These are phyloP conservation scores for Curvularia sp. DNA, from an alignment of 2,329 filamentous ascomycete genomes.

Conservation along the genomic window DNA sequence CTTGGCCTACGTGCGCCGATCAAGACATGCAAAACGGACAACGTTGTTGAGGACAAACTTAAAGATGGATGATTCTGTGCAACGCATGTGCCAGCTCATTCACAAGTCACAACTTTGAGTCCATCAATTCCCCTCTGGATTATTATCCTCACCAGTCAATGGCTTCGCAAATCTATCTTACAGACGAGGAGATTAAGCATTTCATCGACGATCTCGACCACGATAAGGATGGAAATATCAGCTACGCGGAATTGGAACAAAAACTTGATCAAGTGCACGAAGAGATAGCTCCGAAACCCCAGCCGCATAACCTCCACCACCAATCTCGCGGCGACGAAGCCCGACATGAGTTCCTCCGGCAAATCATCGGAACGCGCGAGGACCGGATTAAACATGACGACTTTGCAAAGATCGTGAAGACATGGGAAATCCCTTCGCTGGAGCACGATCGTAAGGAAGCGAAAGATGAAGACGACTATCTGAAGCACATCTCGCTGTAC, in stretches of 20 bases:
- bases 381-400: conserved; percentile 56
- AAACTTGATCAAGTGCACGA: conserved; percentile 62
- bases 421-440: conserved; percentile 59
- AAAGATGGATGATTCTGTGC: conserved; percentile 8
- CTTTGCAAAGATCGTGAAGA: conserved; percentile 55
- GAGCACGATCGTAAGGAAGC: conserved; percentile 58
- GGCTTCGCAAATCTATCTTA: conserved; percentile 37
- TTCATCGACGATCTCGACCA: conserved; percentile 63
- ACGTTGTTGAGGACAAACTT: conserved; percentile 3
- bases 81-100: conserved; percentile 4
- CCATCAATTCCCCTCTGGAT: background rate
- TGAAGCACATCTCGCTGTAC: conserved; percentile 55
- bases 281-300: conserved; percentile 57
- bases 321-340: conserved; percentile 48
- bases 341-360: conserved; percentile 61
- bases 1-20: conserved; percentile 41
- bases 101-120: background rate
- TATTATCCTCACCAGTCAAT: conserved; percentile 20
- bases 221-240: conserved; percentile 60
- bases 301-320: conserved; percentile 56
- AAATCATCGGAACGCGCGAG: conserved; percentile 55
- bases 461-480: conserved; percentile 56
- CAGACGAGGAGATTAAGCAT: conserved; percentile 58
- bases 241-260: conserved; percentile 60
- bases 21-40: conserved; percentile 18